A percentile compares a stretch with the other conserved stretches of the same genome.
These are phyloP conservation scores for Globisporangium canariense DNA, from an alignment of 352 stramenopile genomes.

Conservation along the genomic window DNA sequence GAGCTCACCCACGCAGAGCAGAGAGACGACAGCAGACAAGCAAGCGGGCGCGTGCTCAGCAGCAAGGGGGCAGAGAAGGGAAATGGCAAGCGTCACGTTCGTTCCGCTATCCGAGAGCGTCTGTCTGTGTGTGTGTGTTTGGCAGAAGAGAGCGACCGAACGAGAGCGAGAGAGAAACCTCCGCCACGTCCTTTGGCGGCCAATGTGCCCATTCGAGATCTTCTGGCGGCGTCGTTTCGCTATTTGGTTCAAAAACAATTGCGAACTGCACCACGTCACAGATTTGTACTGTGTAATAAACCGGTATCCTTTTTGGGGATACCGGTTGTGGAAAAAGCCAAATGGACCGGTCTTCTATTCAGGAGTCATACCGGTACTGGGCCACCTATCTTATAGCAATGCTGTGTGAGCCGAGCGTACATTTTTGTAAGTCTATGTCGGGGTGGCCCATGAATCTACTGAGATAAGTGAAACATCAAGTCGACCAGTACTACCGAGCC, in stretches of 20 bases:
- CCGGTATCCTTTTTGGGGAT: background rate
- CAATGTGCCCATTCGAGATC: conserved; percentile 12
- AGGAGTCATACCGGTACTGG: background rate
- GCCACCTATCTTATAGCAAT: conserved; percentile 3
- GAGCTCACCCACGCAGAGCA: too few relatives aligned
- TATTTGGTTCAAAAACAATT: background rate
- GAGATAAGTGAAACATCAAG: conserved; percentile 1
- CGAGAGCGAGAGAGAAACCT: conserved; percentile 4
- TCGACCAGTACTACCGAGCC: background rate
- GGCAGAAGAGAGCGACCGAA: background rate
- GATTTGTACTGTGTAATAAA: background rate
- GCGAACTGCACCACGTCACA: background rate
- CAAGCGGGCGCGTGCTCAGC: background rate
- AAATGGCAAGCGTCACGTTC: conserved; percentile 6
- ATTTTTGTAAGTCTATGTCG: background rate
- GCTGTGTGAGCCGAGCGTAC: background rate
- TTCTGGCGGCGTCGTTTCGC: conserved; percentile 9
- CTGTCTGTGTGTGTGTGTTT: background rate
- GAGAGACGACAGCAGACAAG: too few relatives aligned
- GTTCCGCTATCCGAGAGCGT: background rate
- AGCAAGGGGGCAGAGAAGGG: background rate
- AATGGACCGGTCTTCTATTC: background rate
- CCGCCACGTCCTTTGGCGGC: conserved; percentile 10
- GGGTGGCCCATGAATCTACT: conserved; percentile 9
- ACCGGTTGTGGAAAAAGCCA: background rate